Evolutionary conservation across 2,329 filamentous ascomycete genomes (phyloP), one percentile per base, ranked within the genome.

Genomic region (Penicillium sp.): DNA sequence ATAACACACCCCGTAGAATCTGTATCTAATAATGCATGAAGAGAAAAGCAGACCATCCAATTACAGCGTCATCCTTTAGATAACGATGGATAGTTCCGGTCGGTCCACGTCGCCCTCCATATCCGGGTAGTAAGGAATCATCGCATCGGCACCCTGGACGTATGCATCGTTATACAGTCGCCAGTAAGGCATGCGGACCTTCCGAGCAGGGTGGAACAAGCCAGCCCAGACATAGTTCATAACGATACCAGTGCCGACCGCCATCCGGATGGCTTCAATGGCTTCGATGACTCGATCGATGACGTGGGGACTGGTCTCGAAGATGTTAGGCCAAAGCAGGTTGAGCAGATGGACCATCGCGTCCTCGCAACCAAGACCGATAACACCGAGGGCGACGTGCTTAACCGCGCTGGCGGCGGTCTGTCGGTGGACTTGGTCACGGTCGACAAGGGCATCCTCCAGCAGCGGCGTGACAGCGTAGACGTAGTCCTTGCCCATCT

Each of bases 401-500:
- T 99, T 99, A 75, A 99, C 94, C 1, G 97, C 94, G 1, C 89
- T 92, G 27, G 94, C 94, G 1, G 94, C 94, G 1, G 94, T 99
- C 76, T 99, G 94, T 29, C 94, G 88, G 78, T 99, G 94, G 1
- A 99, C 94, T 78, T 99, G 94, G 75, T 99, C 94, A 61, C 94
- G 89, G 75, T 99, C 94, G 76, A 97, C 97, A 61, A 99, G 87
- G 2, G 95, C 94, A 72, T 99, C 94, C 73, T 99, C 94, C 2
- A 99, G 87, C 10, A 99, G 82, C 7, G 94, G 94, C 2, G 93
- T 97, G 35, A 99, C 93, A 19, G 95, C 94, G 71, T 99, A 99
- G 72, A 99, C 94, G 74, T 99, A 99, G 77, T 99, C 94, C 79
- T 97, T 99, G 63, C 92, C 91, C 94, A 99, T 97, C 77, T 99